Percentiles rank a stretch among this genome's conserved stretches.
phyloP scores from a whole-genome alignment of 129 eudicot species.

The Centaurea solstitialis region DNA sequence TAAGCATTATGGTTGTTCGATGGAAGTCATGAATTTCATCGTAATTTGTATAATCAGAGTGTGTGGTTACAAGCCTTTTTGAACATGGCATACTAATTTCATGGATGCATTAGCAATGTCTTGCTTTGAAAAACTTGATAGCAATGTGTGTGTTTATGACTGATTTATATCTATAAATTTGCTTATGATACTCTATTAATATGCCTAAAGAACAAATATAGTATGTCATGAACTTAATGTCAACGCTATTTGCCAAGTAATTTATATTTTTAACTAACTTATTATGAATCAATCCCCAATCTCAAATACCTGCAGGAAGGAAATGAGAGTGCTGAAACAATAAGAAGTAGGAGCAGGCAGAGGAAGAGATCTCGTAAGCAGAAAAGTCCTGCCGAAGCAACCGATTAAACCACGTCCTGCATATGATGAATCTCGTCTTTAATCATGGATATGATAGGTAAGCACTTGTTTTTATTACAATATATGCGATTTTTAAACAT shows the following conservation, averaged over 20 bases:
- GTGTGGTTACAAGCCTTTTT: too few species aligned
- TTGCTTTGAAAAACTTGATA: background rate
- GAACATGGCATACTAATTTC: background rate
- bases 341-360: constrained; percentile 57
- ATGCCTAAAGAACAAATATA: background rate
- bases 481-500: too few species aligned
- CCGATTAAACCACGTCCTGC: background rate
- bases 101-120: background rate
- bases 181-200: background rate
- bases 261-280: background rate
- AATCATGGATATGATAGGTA: too few species aligned
- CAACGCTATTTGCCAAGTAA: background rate
- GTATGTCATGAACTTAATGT: background rate
- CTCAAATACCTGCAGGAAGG: constrained; percentile 41
- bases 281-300: background rate
- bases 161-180: background rate
- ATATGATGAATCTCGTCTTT: background rate
- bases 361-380: constrained; percentile 72
- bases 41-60: background rate
- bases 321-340: constrained; percentile 33
- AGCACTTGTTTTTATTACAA: too few species aligned
- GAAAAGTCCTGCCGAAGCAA: constrained; percentile 33
- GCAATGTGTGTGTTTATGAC: background rate
- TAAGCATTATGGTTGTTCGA: background rate
- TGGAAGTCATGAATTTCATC: background rate